Conservation (phyloP, 192 early-diverging fungal species). For the Umbelopsis vinacea region DNA sequence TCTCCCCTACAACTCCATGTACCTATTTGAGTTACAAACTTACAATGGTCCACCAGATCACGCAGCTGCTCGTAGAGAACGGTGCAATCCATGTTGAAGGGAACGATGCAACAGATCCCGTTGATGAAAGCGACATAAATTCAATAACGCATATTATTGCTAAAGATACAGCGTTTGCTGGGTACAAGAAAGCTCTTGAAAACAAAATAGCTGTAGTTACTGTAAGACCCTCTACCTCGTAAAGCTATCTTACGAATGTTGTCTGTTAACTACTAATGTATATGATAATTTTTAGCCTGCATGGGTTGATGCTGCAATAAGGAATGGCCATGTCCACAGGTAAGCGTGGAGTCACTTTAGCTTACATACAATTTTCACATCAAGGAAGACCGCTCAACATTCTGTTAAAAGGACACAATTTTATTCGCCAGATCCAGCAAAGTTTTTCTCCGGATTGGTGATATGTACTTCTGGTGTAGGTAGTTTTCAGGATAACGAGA, state of each 20-base stretch:
- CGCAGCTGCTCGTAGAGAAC: neutral
- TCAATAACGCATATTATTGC: neutral
- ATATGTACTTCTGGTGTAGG: conserved; percentile 44
- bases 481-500: neutral
- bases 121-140: neutral
- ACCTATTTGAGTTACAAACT: neutral
- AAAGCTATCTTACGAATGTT: no score
- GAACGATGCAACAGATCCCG: neutral
- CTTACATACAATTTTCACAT: no score
- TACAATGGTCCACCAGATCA: neutral
- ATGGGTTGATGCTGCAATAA: conserved; percentile 4
- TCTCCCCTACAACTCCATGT: neutral
- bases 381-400: neutral
- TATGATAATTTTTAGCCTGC: neutral
- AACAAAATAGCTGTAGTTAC: conserved; percentile 7
- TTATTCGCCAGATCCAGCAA: conserved; percentile 48
- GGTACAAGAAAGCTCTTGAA: neutral
- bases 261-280: no score
- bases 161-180: neutral
- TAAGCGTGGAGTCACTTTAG: neutral
- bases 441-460: conserved; percentile 53
- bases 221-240: neutral
- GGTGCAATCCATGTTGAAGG: neutral
- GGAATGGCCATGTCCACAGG: conserved; percentile 19
- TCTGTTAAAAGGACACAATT: conserved; percentile 30